Evolutionary conservation across 169 alveolate species (phyloP), one percentile per base, ranked within the genome.

Genomic region (Cryptosporidium baileyi): DNA sequence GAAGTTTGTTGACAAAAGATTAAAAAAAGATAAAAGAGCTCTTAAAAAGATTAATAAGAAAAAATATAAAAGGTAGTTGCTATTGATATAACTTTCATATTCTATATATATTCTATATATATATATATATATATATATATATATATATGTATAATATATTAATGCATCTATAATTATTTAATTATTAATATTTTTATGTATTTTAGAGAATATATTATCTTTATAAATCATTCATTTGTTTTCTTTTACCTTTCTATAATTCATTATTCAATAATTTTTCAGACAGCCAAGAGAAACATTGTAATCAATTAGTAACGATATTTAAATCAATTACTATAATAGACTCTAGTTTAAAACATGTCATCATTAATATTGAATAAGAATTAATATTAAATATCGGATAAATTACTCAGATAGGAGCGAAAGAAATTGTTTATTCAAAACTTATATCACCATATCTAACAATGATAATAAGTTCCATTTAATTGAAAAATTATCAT

Each of bases 1-100:
- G 1, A 96, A 94, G 90, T 92, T 92, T 80, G 99, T 97, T n/a
- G 99, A 97, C 91, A 96, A 93, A 89, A 93, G 99, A 89, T 81
- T 97, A 62, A 97, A 95, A 91, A 96, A 97, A 89, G 99, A 96
- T 90, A 94, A 94, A 81, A 90, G 97, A 89, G 96, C 96, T 54
- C 60, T 93, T 36, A 94, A 94, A 88, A 91, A 61, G 32, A 82
- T 91, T 44, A 80, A 89, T 11, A 92, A 91, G 89, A 80, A 89
- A 30, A 81, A 85, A 51, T 57, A 82, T 34, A 52, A 22, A 30
- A 54, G 36, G 24, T n/a, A 26, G 59, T 41, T 9, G 15, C 19
- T 41, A 41, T 15, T 11, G 19, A 41, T 9, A 41, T 41, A 41
- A 0, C n/a, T n/a, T n/a, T n/a, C n/a, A n/a, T n/a, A n/a, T n/a